Conservation (phyloP, 371 early-diverging fungal genomes). For the Thermomucor indicae-seudaticae region DNA sequence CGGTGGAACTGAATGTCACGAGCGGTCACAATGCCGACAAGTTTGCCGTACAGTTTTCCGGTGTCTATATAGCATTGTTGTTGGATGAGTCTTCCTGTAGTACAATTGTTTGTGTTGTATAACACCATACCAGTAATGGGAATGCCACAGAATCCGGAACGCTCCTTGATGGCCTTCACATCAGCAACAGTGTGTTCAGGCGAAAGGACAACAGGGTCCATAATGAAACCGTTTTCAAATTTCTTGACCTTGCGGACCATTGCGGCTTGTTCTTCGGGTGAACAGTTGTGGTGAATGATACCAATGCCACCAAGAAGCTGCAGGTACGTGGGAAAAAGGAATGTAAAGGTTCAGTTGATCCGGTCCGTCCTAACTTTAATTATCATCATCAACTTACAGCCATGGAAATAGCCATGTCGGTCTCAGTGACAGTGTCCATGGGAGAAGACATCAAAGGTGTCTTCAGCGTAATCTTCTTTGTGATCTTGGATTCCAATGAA, state of each 20-base stretch:
- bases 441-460: slow-evolving; percentile 93
- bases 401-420: slow-evolving; percentile 96
- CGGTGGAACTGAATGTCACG: slow-evolving; percentile 93
- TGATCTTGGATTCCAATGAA: slow-evolving; percentile 77
- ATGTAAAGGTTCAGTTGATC: neutral
- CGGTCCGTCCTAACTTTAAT: neutral
- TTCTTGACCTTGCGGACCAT: slow-evolving; percentile 98
- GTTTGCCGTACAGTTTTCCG: slow-evolving; percentile 84
- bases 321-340: slow-evolving; percentile 1
- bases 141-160: slow-evolving; percentile 93
- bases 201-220: slow-evolving; percentile 86
- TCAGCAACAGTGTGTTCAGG: slow-evolving; percentile 84
- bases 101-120: neutral
- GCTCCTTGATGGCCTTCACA: slow-evolving; percentile 81
- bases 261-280: slow-evolving; percentile 89
- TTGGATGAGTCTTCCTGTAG: too few relatives aligned
- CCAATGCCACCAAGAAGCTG: slow-evolving; percentile 92
- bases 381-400: slow-evolving; percentile 58
- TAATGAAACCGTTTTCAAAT: slow-evolving; percentile 98
- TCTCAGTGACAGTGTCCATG: slow-evolving; percentile 98
- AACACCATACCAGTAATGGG: slow-evolving; percentile 84
- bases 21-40: slow-evolving; percentile 94
- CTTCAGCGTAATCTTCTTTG: slow-evolving; percentile 83
- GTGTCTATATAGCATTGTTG: slow-evolving; percentile 50
- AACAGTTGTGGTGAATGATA: slow-evolving; percentile 97